phyloP scores from a whole-genome alignment of 2,329 filamentous ascomycete genomes.

The Fusarium sp. region DNA sequence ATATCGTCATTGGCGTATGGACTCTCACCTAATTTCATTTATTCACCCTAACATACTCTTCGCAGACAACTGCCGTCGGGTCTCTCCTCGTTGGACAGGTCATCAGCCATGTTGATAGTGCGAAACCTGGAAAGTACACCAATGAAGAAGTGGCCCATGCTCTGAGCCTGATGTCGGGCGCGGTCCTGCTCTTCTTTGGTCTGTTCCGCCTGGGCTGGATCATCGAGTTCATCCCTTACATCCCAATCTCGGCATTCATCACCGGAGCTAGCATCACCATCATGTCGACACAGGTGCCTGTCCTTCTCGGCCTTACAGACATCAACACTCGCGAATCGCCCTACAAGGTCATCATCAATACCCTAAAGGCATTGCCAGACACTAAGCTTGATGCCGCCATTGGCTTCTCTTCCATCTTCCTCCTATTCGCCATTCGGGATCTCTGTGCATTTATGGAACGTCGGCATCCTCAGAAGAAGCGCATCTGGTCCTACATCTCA shows the following conservation, averaged over 20 bases:
- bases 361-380: constrained; percentile 56
- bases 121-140: constrained; percentile 53
- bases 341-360: constrained; percentile 63
- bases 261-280: constrained; percentile 68
- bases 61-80: constrained; percentile 70
- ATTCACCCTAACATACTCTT: constrained; percentile 18
- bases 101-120: constrained; percentile 56
- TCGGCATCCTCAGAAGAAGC: constrained; percentile 72
- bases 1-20: constrained; percentile 82
- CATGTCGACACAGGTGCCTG: constrained; percentile 63
- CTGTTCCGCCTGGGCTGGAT: constrained; percentile 65
- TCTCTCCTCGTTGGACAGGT: constrained; percentile 67
- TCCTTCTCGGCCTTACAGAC: constrained; percentile 59
- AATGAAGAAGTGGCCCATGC: constrained; percentile 61
- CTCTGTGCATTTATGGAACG: constrained; percentile 73
- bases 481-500: constrained; percentile 80
- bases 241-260: constrained; percentile 67
- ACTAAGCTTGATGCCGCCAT: constrained; percentile 79
- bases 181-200: constrained; percentile 62
- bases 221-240: constrained; percentile 67
- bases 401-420: constrained; percentile 76
- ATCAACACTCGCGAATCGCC: constrained; percentile 63
- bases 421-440: constrained; percentile 77
- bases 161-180: constrained; percentile 62
- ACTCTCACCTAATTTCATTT: rapidly evolving